Evolutionary conservation across 2,329 filamentous ascomycete species (phyloP).

Genomic region (Hypoxylon sp.): DNA sequence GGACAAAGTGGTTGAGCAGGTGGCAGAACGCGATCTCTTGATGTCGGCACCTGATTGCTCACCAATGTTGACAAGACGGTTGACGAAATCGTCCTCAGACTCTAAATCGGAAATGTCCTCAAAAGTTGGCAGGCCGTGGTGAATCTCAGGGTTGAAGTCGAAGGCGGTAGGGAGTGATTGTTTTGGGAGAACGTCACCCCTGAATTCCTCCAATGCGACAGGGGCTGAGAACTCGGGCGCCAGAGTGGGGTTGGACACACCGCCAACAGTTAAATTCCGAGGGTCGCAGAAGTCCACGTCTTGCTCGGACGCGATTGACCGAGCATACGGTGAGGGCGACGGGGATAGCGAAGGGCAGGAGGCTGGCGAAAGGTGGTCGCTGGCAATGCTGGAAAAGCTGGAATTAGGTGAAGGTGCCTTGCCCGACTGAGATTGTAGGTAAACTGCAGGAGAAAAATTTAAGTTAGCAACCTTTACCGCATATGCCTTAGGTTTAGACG

Average conservation of each 20-base stretch:
- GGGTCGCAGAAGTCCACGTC: constrained; percentile 93
- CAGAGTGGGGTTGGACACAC: constrained; percentile 65
- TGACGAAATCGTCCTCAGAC: constrained; percentile 89
- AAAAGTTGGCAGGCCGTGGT: constrained; percentile 78
- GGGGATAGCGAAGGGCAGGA: constrained; percentile 89
- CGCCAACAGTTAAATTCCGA: constrained; percentile 83
- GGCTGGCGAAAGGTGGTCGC: constrained; percentile 80
- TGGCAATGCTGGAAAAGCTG: constrained; percentile 71
- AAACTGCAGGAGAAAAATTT: constrained; percentile 49
- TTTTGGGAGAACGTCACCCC: constrained; percentile 66
- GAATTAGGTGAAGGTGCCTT: constrained; percentile 70
- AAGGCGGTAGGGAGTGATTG: constrained; percentile 63
- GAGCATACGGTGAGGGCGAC: constrained; percentile 84
- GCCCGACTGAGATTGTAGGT: constrained; percentile 59
- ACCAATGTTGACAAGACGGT: constrained; percentile 78
- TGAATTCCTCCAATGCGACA: constrained; percentile 74
- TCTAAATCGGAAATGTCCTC: constrained; percentile 92
- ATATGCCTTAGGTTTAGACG: constrained; percentile 17
- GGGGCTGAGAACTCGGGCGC: constrained; percentile 76
- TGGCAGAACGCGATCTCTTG: constrained; percentile 79
- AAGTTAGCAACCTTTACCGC: constrained; percentile 45
- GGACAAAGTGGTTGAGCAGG: constrained; percentile 75
- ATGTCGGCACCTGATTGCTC: constrained; percentile 69
- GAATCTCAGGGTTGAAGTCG: constrained; percentile 66
- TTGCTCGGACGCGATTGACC: constrained; percentile 76